Base-by-base conservation (phyloP, 2,329 filamentous ascomycete genomes). In the Cordyceps fumosorosea region DNA sequence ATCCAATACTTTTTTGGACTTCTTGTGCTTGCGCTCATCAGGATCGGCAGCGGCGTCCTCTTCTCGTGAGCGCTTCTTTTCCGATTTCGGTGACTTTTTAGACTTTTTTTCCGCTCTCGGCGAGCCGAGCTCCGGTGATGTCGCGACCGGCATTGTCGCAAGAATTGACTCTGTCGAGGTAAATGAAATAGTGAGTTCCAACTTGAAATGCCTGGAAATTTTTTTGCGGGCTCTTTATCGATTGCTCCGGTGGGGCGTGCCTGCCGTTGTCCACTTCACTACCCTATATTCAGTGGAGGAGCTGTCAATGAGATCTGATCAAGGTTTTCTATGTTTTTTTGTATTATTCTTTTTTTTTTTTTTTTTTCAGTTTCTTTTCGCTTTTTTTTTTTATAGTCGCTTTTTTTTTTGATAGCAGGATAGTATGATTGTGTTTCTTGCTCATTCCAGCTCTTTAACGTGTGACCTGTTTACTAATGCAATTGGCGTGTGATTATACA, bases 1-100 rank as follows among this genome's bases (percentile, higher is more conserved):
- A 52, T 64, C 69, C 55, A 69, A 76, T 69, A 76, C 76, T 75
- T 74, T 79, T 70, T 80, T 81, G 5, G 79, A 78, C 64, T 79
- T 80, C 67, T 83, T 82, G 67, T 79, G 74, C 70, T 78, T 80
- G 68, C 77, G 77, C 22, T 54, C 26, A 64, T 81, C 78, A 42
- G 71, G 69, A 53, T 75, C 73, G 47, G 72, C 73, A 8, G 66
- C 62, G 22, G 66, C 68, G 45, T 80, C 77, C 29, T 80, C 78
- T 55, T 80, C 78, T 50, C 78, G 71, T 7, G 73, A 69, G 50
- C 78, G 76, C 72, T 81, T 81, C 71, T 79, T 80, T 52, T 78
- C 69, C 11, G 70, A 70, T 62, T 71, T 73, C 18, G 67, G 65
- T 47, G 67, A 67, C 62, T 70, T 72, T 22, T 74, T 77, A 56